A percentile compares a stretch with the other conserved stretches of the same genome.
phyloP scores from a whole-genome alignment of 164 flowering plant species.

The Macadamia tetraphylla region DNA sequence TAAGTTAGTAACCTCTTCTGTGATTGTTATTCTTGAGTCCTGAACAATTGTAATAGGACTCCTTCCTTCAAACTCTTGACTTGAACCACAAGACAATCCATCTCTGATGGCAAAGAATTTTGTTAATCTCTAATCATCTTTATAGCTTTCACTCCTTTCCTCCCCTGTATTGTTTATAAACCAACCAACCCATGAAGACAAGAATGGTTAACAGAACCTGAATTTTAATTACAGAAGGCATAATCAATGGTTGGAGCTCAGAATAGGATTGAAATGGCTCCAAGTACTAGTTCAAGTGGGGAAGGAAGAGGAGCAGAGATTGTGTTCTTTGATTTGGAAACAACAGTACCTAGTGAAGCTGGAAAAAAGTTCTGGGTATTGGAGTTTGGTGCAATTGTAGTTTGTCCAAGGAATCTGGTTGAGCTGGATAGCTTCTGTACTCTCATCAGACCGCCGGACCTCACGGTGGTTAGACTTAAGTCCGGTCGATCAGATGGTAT shows the following conservation, averaged over 20 bases:
- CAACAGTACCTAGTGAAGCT: slow-evolving; percentile 57
- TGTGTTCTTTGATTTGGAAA: slow-evolving; percentile 89
- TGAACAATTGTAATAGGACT: slow-evolving; percentile 12
- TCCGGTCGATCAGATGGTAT: slow-evolving; percentile 61
- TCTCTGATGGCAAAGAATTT: slow-evolving; percentile 28
- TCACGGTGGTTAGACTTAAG: slow-evolving; percentile 48
- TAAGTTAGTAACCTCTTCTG: background rate
- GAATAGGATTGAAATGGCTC: slow-evolving; percentile 5
- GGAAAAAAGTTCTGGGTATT: slow-evolving; percentile 57
- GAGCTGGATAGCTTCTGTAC: slow-evolving; percentile 76
- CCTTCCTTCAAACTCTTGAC: slow-evolving; percentile 30
- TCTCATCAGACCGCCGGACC: slow-evolving; percentile 67
- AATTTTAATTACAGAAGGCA: slow-evolving; percentile 6
- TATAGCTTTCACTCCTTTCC: slow-evolving; percentile 2
- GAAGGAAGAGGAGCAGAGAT: slow-evolving; percentile 33
- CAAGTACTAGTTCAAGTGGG: slow-evolving; percentile 2
- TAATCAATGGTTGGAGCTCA: background rate
- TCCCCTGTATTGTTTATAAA: slow-evolving; percentile 13
- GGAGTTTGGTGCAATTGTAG: slow-evolving; percentile 87
- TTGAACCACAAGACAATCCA: slow-evolving; percentile 56
- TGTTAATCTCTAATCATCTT: slow-evolving; percentile 1
- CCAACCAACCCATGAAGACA: background rate
- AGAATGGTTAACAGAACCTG: background rate
- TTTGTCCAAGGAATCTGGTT: slow-evolving; percentile 66
- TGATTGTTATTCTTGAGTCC: slow-evolving; percentile 15